A percentile compares a stretch with the other conserved stretches of the same genome.
These are phyloP conservation scores for Fraxinus angustifolia DNA, from an alignment of 305 asterid genomes.

Conservation along the genomic window DNA sequence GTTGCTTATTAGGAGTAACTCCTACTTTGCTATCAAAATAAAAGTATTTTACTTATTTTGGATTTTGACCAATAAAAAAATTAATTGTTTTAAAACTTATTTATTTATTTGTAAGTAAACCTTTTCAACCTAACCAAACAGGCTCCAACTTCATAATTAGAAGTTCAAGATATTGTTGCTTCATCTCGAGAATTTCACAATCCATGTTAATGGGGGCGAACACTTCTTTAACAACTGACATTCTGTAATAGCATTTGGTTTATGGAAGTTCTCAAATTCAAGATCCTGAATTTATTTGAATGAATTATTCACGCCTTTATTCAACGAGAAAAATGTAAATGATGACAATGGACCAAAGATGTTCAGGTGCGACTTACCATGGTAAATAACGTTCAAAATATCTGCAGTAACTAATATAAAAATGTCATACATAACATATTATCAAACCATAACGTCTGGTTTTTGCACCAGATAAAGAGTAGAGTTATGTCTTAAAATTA, in stretches of 20 bases:
- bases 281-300: not conserved
- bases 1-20: not conserved
- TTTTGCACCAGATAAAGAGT: not conserved
- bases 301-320: not conserved
- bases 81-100: not conserved
- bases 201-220: not conserved
- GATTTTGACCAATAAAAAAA: not conserved
- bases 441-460: not conserved
- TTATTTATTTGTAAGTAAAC: not conserved
- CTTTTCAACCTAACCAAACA: not conserved
- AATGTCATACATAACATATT: not conserved
- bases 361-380: not conserved
- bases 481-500: not conserved
- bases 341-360: slow-evolving; percentile 1
- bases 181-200: not conserved
- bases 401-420: not conserved
- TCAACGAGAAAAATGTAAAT: not conserved
- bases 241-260: not conserved
- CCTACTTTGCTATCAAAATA: not conserved
- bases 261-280: not conserved
- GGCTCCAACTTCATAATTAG: not conserved
- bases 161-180: not conserved
- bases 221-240: not conserved
- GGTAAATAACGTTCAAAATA: not conserved
- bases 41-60: not conserved